Conservation (phyloP, 192 early-diverging fungal species). For the Polychytrium aggregatum region DNA sequence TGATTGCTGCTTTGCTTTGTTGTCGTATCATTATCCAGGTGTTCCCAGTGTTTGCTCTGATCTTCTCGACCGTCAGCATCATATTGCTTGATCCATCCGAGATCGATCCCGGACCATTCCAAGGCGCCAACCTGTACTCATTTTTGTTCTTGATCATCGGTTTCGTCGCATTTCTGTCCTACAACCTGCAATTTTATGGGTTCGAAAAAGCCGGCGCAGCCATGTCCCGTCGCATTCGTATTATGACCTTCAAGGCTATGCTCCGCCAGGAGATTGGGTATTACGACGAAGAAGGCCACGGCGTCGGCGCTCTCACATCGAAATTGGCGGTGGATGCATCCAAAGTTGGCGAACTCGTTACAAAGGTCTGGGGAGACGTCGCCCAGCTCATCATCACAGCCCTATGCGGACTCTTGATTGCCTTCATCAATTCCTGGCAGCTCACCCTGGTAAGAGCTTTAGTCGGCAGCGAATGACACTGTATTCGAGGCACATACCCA, state of each 20-base stretch:
- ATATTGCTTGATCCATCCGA: conserved; percentile 19
- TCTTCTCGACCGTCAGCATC: conserved; percentile 16
- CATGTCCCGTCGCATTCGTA: conserved; percentile 26
- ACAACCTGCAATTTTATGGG: conserved; percentile 30
- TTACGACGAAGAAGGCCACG: conserved; percentile 50
- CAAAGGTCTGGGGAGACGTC: conserved; percentile 36
- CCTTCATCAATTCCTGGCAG: conserved; percentile 68
- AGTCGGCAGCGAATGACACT: no score
- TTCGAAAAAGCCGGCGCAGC: conserved; percentile 25
- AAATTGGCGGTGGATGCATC: conserved; percentile 68
- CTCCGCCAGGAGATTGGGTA: conserved; percentile 42
- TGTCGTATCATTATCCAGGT: no score
- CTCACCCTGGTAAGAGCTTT: conserved; percentile 73
- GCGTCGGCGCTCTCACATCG: conserved; percentile 64
- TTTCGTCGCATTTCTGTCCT: conserved; percentile 25
- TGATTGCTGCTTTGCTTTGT: no score
- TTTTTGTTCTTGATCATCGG: conserved; percentile 10
- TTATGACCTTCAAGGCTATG: conserved; percentile 22
- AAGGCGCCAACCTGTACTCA: conserved; percentile 20
- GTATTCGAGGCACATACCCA: no score
- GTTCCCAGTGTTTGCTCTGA: conserved; percentile 63
- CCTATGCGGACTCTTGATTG: conserved; percentile 42
- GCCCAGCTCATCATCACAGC: conserved; percentile 36
- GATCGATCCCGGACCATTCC: conserved; percentile 15
- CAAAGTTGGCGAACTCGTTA: conserved; percentile 38